phyloP scores from a whole-genome alignment of 177 flowering plant species.

The Vitis hybrid region DNA sequence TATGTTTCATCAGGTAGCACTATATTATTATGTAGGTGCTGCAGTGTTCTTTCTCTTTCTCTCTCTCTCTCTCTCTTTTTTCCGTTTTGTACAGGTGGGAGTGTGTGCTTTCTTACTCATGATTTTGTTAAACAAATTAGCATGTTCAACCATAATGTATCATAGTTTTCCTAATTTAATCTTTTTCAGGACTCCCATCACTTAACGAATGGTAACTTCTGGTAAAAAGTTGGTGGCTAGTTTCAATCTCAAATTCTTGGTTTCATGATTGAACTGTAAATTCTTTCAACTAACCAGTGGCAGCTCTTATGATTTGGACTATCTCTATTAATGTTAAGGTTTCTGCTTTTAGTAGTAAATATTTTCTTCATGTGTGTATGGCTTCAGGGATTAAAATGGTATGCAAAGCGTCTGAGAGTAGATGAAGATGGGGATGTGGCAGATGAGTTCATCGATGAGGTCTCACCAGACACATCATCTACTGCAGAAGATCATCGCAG shows the following conservation, averaged over 20 bases:
- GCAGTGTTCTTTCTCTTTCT: background rate
- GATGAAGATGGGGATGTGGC: conserved; percentile 99
- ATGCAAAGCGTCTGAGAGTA: conserved; percentile 61
- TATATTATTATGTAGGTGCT: too few species aligned
- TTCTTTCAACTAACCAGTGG: too few species aligned
- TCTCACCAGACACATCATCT: conserved; percentile 31
- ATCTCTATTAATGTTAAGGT: background rate
- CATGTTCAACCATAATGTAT: too few species aligned
- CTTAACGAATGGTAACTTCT: too few species aligned
- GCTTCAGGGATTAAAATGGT: conserved; percentile 85
- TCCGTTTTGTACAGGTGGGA: background rate
- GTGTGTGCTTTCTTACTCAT: background rate
- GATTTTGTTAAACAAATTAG: too few species aligned
- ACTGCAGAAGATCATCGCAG: conserved; percentile 30
- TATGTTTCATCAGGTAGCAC: too few species aligned
- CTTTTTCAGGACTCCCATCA: too few species aligned
- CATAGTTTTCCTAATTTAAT: too few species aligned
- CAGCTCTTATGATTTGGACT: too few species aligned
- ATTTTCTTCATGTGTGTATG: background rate
- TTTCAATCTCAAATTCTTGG: too few species aligned
- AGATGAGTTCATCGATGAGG: conserved; percentile 85
- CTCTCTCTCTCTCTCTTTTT: background rate
- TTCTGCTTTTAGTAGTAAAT: background rate
- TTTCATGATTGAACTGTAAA: too few species aligned
- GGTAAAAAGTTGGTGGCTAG: too few species aligned